Conservation (phyloP, 495 filamentous ascomycete genomes). For the Aspergillus mulundensis region DNA sequence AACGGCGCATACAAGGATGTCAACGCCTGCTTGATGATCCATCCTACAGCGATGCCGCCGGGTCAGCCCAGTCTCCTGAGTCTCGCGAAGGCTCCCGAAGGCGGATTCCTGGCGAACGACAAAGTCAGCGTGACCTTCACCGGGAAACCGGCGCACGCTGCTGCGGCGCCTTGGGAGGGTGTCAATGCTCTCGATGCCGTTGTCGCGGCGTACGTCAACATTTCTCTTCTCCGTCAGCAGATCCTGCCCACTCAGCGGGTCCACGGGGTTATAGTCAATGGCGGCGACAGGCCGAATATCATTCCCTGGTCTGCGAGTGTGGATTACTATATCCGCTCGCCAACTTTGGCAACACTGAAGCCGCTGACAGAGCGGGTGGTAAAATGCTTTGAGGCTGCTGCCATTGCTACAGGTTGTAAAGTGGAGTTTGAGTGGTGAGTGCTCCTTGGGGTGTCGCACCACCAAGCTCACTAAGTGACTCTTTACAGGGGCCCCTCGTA, state of each 20-base stretch:
- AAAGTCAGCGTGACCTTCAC: slow-evolving; percentile 43
- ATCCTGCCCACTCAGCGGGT: slow-evolving; percentile 42
- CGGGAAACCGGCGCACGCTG: slow-evolving; percentile 52
- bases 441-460: neutral
- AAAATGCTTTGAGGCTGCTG: slow-evolving; percentile 55
- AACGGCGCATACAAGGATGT: slow-evolving; percentile 47
- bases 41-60: slow-evolving; percentile 41
- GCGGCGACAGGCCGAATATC: slow-evolving; percentile 48
- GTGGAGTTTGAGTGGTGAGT: slow-evolving; percentile 40
- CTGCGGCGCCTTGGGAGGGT: slow-evolving; percentile 58
- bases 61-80: slow-evolving; percentile 18
- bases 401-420: slow-evolving; percentile 51
- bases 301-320: slow-evolving; percentile 50
- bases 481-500: slow-evolving; percentile 42
- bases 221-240: slow-evolving; percentile 59
- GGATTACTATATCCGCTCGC: slow-evolving; percentile 54
- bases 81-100: slow-evolving; percentile 29
- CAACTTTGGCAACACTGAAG: slow-evolving; percentile 29
- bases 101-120: slow-evolving; percentile 51
- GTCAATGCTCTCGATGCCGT: slow-evolving; percentile 65
- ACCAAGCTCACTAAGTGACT: no score
- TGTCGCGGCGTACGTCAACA: slow-evolving; percentile 55
- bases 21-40: slow-evolving; percentile 51
- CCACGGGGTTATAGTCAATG: slow-evolving; percentile 43
- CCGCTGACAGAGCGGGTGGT: slow-evolving; percentile 46